Base-by-base conservation (phyloP, 1,284 basidiomycete genomes). In the Papiliotrema terrestris region DNA sequence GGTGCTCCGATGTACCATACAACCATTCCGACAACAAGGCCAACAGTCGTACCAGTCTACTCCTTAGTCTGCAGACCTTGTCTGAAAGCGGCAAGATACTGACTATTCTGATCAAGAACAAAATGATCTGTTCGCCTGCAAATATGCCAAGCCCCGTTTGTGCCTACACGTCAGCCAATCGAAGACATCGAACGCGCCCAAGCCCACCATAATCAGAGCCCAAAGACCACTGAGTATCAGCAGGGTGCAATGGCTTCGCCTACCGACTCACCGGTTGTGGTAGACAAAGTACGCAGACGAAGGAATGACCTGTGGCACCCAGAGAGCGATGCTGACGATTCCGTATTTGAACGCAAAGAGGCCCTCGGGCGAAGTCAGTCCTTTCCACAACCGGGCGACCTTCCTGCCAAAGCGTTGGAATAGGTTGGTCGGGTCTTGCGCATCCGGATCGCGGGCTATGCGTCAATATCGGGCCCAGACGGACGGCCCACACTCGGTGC, bases 101-200 rank as follows among this genome's bases (percentile, higher is more conserved):
- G 19, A 69, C 59, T 20, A 84, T 63, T 46, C 84, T 80, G 2
- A 78, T 65, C 19, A 82, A 57, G 55, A 84, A 80, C 51, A 79
- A 79, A 61, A 74, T 79, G 14, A 86, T 79, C 63, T 86, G 84
- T 63, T 86, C 84, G 9, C 83, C 83, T 0, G 81, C 80, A 56
- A 81, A 84, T 11, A 86, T 79, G 42, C 82, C 84, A 47, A 87
- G 61, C 1, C 83, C 83, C 0, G 83, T 84, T 63, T 86, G 85
- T 0, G 83, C 80, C 58, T 57, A 14, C 20, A 41, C 46, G 51
- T 62, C 41, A 53, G 41, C 19, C n/a, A 17, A 9, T 8, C 8
- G 37, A 13, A 11, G 45, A 13, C 25, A 23, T 32, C 1, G 15
- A 8, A 26, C 42, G 20, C 25, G 11, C 8, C 14, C 25, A 44